Base-by-base conservation (phyloP, 169 alveolate genomes). In the Neospora caninum region DNA sequence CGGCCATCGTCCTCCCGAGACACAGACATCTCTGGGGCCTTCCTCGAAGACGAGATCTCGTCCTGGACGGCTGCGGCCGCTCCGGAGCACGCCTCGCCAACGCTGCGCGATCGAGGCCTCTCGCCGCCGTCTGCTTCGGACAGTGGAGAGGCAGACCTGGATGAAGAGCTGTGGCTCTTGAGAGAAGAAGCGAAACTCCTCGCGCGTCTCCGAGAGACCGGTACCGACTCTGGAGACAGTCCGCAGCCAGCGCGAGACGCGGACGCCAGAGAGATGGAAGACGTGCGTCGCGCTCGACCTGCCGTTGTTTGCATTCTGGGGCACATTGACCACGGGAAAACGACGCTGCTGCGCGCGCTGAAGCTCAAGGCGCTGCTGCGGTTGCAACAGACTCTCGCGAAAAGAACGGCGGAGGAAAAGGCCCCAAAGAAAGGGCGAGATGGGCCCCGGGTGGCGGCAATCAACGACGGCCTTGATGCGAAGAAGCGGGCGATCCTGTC, bases 281-380 rank as follows among this genome's bases (percentile, higher is more conserved):
- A 73, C 10, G 84, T 22, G 4, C 43, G 18, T 10, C 7, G 13
- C 20, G 2, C 42, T 25, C 83, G 99, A 31, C 97, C 99, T 16
- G 99, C 99, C 0, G 97, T 99, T 31, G 98, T 99, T 6, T 98
- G 99, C 25, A 97, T 99, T 25, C 97, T 99, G 97, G 99, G 99
- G 0, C 99, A 99, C 96, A 99, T 99, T 27, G 99, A 99, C 95
- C 99, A 98, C 93, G 99, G 99, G 54, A 99, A 99, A 96, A 99
- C 99, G 34, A 98, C 99, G 42, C 96, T 99, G 67, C 96, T 99
- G 38, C 99, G 98, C 94, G 96, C 97, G 42, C 96, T 97, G 31
- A 42, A 39, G 34, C 94, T 49, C 38, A 73, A 70, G 80, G 88
- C 39, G 27, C 64, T 43, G 1, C 43, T 73, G 39, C 84, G 39